Conservation (phyloP, 2,329 filamentous ascomycete genomes). For the Chaetomiaceae sp. region DNA sequence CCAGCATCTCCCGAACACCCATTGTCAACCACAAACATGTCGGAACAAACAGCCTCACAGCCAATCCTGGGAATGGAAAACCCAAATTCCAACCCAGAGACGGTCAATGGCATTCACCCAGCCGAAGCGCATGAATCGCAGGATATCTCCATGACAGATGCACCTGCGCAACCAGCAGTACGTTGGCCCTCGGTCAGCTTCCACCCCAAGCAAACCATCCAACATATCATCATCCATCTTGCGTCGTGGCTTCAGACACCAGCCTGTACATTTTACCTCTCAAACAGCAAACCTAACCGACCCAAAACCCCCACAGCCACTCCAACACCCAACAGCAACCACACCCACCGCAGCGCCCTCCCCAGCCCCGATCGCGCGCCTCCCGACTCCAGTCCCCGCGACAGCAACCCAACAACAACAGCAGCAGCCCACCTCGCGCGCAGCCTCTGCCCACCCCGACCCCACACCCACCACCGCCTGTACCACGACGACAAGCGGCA, state of each 20-base stretch:
- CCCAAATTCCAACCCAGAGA: background rate
- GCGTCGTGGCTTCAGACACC: too few relatives aligned
- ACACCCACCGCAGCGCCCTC: constrained; percentile 6
- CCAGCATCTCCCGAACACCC: background rate
- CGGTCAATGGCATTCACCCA: background rate
- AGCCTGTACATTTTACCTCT: too few relatives aligned
- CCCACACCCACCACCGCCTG: background rate
- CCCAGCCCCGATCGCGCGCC: background rate
- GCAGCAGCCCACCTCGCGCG: constrained; percentile 1
- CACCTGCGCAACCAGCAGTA: constrained; percentile 10
- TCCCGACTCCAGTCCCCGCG: background rate
- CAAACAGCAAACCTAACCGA: background rate
- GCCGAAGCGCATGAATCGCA: too few relatives aligned
- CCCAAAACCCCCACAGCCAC: constrained; percentile 3
- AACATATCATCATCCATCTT: too few relatives aligned
- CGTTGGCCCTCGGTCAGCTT: background rate
- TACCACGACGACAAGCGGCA: background rate
- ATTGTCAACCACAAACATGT: constrained; percentile 4
- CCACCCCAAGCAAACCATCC: too few relatives aligned
- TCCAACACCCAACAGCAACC: constrained; percentile 16
- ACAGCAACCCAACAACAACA: constrained; percentile 2
- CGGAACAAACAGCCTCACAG: constrained; percentile 1
- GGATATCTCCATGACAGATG: constrained; percentile 18
- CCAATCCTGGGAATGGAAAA: background rate
- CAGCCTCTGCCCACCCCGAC: constrained; percentile 3